Conservation (phyloP, 345 rosid species). For the Jatropha curcas region DNA sequence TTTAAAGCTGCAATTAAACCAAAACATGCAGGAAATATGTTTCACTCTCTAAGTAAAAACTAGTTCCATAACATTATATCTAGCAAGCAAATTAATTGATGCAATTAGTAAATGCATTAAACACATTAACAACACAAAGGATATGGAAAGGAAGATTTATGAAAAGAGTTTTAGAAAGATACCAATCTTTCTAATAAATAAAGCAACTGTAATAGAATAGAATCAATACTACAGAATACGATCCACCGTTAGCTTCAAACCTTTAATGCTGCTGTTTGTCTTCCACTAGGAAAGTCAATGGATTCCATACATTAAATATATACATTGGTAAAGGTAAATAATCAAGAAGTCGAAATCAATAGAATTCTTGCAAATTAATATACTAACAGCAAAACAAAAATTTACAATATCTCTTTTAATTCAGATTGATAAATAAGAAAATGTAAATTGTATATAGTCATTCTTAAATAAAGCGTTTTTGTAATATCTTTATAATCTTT, state of each 20-base stretch:
- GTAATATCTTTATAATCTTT: too few relatives aligned
- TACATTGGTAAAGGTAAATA: not conserved
- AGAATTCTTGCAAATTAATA: too few relatives aligned
- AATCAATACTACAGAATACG: slow-evolving; percentile 7
- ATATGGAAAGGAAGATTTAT: not conserved
- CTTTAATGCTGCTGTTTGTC: slow-evolving; percentile 12
- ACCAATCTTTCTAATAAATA: slow-evolving; percentile 8
- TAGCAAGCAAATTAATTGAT: too few relatives aligned
- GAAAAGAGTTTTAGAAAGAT: not conserved
- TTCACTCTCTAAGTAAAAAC: too few relatives aligned
- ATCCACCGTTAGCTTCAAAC: not conserved
- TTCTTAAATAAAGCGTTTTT: too few relatives aligned
- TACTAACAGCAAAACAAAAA: too few relatives aligned
- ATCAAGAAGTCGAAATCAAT: not conserved
- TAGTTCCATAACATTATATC: too few relatives aligned
- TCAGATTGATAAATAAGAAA: too few relatives aligned
- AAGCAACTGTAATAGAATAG: not conserved
- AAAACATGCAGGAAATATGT: too few relatives aligned
- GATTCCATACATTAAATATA: not conserved
- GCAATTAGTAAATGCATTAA: not conserved
- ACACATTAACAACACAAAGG: not conserved
- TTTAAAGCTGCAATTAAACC: too few relatives aligned
- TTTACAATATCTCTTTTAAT: too few relatives aligned
- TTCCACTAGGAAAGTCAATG: slow-evolving; percentile 11
- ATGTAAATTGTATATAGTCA: too few relatives aligned